Conservation (phyloP, 1,284 basidiomycete genomes). For the Ganoderma lucidum region DNA sequence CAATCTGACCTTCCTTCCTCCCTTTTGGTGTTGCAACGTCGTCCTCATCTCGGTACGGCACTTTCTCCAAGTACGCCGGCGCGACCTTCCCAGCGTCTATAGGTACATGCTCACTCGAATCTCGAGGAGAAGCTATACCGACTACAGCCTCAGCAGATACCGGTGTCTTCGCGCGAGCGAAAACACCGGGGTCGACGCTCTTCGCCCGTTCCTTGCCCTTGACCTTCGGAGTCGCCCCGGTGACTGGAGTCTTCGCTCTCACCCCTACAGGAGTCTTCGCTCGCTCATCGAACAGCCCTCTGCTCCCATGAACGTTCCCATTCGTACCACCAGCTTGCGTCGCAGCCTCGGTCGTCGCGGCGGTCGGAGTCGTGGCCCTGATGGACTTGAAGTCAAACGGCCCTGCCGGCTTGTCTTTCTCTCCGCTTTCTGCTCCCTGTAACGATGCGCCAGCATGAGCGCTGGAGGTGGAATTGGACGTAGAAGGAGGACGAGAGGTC, state of each 20-base stretch:
- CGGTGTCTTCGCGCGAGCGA: neutral
- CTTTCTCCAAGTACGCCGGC: neutral
- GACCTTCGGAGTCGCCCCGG: neutral
- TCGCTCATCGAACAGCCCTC: neutral
- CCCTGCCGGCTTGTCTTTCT: neutral
- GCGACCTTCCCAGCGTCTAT: neutral
- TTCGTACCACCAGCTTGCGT: neutral
- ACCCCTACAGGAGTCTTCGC: neutral
- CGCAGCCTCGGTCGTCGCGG: neutral
- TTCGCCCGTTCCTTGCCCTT: conserved; percentile 7
- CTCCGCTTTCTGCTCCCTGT: neutral
- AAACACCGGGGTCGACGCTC: neutral
- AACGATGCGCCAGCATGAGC: neutral
- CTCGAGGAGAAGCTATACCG: neutral
- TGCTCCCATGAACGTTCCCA: neutral
- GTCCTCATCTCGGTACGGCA: neutral
- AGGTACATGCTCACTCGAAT: neutral
- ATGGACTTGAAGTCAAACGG: conserved; percentile 14
- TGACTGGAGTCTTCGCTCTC: neutral
- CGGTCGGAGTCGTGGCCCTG: neutral
- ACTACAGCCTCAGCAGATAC: neutral
- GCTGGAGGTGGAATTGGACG: neutral
- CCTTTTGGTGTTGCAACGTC: conserved; percentile 1
- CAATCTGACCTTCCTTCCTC: conserved; percentile 1
- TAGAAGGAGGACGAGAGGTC: neutral